Conservation (phyloP, 169 alveolate genomes). For the Eimeria acervulina region DNA sequence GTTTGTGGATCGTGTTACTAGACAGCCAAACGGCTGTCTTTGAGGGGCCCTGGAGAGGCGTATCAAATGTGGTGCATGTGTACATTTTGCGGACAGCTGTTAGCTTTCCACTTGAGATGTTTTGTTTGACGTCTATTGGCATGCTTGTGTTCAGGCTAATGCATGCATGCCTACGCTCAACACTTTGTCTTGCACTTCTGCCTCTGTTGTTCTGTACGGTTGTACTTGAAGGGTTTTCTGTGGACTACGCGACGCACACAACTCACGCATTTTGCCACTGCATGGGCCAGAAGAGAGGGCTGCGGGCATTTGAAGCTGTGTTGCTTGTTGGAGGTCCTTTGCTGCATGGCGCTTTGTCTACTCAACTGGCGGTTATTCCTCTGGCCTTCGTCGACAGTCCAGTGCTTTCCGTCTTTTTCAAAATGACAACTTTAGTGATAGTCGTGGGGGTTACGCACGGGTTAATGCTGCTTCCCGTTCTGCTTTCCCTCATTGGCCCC, state of each 20-base stretch:
- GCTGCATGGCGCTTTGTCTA: slow-evolving; percentile 91
- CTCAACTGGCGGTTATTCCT: slow-evolving; percentile 90
- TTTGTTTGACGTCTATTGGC: not conserved
- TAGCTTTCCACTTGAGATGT: not conserved
- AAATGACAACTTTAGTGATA: slow-evolving; percentile 90
- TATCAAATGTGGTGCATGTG: not conserved
- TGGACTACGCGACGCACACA: slow-evolving; percentile 92
- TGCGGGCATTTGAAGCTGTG: slow-evolving; percentile 90
- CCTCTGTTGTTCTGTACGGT: not conserved
- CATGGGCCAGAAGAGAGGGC: slow-evolving; percentile 88
- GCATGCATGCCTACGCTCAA: not conserved
- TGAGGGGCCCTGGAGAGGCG: not conserved
- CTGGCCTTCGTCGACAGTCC: slow-evolving; percentile 89
- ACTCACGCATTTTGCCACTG: slow-evolving; percentile 92
- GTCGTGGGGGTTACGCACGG: slow-evolving; percentile 84
- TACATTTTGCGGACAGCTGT: not conserved
- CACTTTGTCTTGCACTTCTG: not conserved
- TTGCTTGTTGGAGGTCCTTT: slow-evolving; percentile 91
- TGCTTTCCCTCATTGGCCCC: slow-evolving; percentile 85
- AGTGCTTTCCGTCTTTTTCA: slow-evolving; percentile 89
- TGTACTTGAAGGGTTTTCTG: slow-evolving; percentile 87
- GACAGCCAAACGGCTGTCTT: not conserved
- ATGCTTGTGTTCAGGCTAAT: not conserved
- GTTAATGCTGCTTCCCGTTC: slow-evolving; percentile 82
- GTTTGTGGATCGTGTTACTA: not conserved